Evolutionary conservation across 768 basidiomycete species (phyloP).

Genomic region (Nidularia sp.): DNA sequence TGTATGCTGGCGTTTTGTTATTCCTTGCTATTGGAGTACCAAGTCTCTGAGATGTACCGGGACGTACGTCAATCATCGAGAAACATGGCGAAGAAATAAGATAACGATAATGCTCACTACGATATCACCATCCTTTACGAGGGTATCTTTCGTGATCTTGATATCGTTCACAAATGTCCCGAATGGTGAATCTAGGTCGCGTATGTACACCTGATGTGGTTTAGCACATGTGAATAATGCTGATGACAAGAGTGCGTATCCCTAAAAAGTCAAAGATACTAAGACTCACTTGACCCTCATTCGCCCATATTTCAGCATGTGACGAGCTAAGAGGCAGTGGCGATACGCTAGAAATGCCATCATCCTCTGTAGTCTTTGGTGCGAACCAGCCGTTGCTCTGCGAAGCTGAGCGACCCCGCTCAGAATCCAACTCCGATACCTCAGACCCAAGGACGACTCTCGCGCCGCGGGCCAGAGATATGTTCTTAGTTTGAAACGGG

Average conservation of each 20-base stretch:
- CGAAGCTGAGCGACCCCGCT: slow-evolving; percentile 15
- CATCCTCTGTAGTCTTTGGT: slow-evolving; percentile 15
- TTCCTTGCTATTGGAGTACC: slow-evolving; percentile 34
- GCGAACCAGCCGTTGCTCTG: slow-evolving; percentile 41
- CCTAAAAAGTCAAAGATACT: too few species aligned
- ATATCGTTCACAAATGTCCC: slow-evolving; percentile 46
- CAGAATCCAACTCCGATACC: slow-evolving; percentile 4
- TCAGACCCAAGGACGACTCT: slow-evolving; percentile 27
- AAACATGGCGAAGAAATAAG: neutral
- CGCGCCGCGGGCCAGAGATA: slow-evolving; percentile 23
- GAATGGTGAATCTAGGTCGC: slow-evolving; percentile 40
- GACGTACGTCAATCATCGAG: neutral
- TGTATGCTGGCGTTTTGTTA: slow-evolving; percentile 29
- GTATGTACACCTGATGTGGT: slow-evolving; percentile 35
- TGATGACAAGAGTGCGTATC: neutral
- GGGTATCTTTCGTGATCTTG: slow-evolving; percentile 29
- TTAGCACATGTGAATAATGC: slow-evolving; percentile 1
- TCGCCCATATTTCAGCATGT: slow-evolving; percentile 46
- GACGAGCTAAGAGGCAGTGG: slow-evolving; percentile 35
- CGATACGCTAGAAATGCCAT: slow-evolving; percentile 20
- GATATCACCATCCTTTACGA: slow-evolving; percentile 36
- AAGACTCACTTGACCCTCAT: slow-evolving; percentile 32
- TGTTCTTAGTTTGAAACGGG: slow-evolving; percentile 29
- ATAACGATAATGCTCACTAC: slow-evolving; percentile 22
- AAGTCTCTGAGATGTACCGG: slow-evolving; percentile 24